phyloP scores from a whole-genome alignment of 495 filamentous ascomycete species.

The Baudoinia panamericana region DNA sequence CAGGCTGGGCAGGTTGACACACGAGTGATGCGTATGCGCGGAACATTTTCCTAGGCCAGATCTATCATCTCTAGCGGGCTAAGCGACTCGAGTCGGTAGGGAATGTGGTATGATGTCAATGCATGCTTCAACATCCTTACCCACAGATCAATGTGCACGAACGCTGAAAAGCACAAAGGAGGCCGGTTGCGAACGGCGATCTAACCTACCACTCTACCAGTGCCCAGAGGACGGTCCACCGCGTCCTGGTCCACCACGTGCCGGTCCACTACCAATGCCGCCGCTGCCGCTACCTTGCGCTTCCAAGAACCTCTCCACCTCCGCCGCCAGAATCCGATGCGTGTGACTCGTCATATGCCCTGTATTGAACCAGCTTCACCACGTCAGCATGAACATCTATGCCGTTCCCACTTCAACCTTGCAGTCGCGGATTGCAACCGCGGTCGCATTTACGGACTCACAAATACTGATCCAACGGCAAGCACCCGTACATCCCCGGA shows the following conservation, averaged over 20 bases:
- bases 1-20: too few relatives aligned
- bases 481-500: constrained; percentile 36
- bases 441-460: constrained; percentile 3
- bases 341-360: constrained; percentile 39
- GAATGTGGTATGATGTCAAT: too few relatives aligned
- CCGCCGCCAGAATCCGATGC: constrained; percentile 31
- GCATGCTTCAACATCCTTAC: too few relatives aligned
- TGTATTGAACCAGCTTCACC: constrained; percentile 33
- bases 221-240: too few relatives aligned
- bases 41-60: too few relatives aligned
- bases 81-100: too few relatives aligned
- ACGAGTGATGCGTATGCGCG: too few relatives aligned
- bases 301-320: constrained; percentile 26
- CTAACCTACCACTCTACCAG: neutral
- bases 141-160: too few relatives aligned
- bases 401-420: too few relatives aligned
- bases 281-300: constrained; percentile 3
- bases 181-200: neutral
- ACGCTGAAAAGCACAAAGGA: neutral
- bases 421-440: neutral
- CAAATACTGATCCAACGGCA: constrained; percentile 37
- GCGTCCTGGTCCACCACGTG: too few relatives aligned
- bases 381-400: neutral
- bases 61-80: too few relatives aligned
- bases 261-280: too few relatives aligned